Evolutionary conservation across 192 early-diverging fungal species (phyloP).

Genomic region (Chytriomyces hyalinus): DNA sequence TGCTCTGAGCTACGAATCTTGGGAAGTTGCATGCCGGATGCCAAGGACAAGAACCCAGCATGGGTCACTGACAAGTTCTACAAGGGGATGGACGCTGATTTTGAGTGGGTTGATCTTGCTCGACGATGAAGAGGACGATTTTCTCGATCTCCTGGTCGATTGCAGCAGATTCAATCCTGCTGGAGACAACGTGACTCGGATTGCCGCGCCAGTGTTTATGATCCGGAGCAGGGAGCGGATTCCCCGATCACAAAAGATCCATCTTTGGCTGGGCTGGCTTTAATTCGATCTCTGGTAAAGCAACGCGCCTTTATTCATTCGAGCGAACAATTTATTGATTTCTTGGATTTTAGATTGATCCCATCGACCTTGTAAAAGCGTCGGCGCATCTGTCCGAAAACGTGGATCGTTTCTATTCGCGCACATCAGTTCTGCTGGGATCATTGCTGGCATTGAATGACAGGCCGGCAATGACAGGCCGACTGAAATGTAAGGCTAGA

Average conservation of each 20-base stretch:
- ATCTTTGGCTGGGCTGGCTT: not conserved
- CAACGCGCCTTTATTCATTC: not conserved
- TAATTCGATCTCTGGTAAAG: conserved; percentile 10
- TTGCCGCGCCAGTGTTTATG: too few relatives aligned
- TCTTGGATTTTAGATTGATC: conserved; percentile 60
- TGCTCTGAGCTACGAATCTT: too few relatives aligned
- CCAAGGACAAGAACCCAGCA: too few relatives aligned
- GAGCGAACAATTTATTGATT: not conserved
- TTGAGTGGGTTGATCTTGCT: too few relatives aligned
- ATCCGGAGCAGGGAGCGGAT: not conserved
- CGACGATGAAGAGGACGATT: too few relatives aligned
- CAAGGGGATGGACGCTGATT: too few relatives aligned
- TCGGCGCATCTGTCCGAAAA: conserved; percentile 54
- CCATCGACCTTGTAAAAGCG: conserved; percentile 64
- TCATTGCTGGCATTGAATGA: conserved; percentile 55
- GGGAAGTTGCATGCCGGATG: too few relatives aligned
- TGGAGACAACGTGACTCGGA: too few relatives aligned
- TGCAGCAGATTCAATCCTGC: too few relatives aligned
- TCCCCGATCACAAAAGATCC: not conserved
- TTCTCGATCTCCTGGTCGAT: too few relatives aligned
- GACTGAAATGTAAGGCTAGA: conserved; percentile 52
- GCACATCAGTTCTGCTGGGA: conserved; percentile 60
- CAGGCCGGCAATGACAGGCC: too few relatives aligned
- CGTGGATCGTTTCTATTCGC: conserved; percentile 63
- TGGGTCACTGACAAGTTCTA: too few relatives aligned